Percentiles rank a stretch among this genome's conserved stretches.
These are phyloP conservation scores for Carex cristatella DNA, from an alignment of 176 grass and related monocot genomes.

Conservation along the genomic window DNA sequence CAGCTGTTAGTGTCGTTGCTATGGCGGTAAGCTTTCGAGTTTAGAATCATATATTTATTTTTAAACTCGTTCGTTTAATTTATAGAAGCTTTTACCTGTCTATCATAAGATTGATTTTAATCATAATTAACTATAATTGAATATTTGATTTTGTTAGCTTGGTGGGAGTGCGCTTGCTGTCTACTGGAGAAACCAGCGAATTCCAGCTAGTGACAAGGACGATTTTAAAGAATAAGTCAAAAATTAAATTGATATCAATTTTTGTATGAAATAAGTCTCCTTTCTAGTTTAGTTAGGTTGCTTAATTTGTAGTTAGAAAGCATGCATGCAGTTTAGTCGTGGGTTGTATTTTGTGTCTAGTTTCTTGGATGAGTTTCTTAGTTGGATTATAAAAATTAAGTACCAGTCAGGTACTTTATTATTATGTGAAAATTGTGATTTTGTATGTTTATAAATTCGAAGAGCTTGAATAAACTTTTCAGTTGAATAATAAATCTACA, in stretches of 20 bases:
- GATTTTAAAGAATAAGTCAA: slow-evolving; percentile 79
- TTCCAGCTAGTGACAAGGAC: slow-evolving; percentile 82
- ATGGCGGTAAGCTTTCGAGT: slow-evolving; percentile 66
- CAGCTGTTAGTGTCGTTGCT: slow-evolving; percentile 88
- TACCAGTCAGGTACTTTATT: background rate
- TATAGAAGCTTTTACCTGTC: background rate
- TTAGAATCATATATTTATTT: background rate
- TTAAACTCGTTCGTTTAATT: background rate
- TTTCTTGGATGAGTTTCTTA: background rate
- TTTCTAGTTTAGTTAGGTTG: background rate
- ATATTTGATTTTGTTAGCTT: slow-evolving; percentile 46
- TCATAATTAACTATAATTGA: slow-evolving; percentile 13
- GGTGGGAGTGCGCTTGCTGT: slow-evolving; percentile 87
- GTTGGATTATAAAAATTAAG: background rate
- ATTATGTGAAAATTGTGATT: background rate
- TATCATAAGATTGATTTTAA: background rate
- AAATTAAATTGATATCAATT: background rate
- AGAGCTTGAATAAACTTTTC: background rate
- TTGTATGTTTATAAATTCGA: background rate
- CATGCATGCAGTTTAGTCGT: background rate
- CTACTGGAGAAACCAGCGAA: slow-evolving; percentile 77
- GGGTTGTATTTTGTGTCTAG: background rate
- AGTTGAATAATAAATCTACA: background rate
- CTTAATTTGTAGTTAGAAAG: background rate
- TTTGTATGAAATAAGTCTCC: background rate